These are phyloP conservation scores for Takashimella koratensis DNA, from an alignment of 1,284 basidiomycete species.

Conservation along the genomic window DNA sequence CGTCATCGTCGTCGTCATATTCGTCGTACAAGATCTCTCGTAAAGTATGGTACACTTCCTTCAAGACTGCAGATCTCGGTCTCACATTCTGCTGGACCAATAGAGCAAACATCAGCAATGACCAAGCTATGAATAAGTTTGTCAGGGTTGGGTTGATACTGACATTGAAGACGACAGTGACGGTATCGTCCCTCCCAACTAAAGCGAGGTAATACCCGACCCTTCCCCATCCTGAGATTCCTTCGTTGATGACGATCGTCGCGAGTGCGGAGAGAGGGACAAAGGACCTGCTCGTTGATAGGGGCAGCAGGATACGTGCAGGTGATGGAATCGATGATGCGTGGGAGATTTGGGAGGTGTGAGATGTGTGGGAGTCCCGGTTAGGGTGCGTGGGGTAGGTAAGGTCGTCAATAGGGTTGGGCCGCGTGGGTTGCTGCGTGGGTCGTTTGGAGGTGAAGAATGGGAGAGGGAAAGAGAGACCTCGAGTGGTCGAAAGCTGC, in stretches of 20 bases:
- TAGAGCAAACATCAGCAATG: no score
- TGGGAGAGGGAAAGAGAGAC: constrained; percentile 15
- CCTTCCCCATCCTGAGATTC: constrained; percentile 32
- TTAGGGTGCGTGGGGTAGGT: no score
- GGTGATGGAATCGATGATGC: not conserved
- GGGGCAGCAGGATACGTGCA: not conserved
- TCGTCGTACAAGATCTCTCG: constrained; percentile 35
- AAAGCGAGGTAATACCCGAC: constrained; percentile 38
- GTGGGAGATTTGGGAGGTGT: no score
- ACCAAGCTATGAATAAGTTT: no score
- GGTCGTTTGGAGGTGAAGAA: not conserved
- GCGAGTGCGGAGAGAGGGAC: constrained; percentile 31
- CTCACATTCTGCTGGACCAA: constrained; percentile 20
- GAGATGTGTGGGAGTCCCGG: no score
- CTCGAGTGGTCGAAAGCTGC: constrained; percentile 55
- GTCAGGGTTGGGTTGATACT: no score
- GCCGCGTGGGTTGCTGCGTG: no score
- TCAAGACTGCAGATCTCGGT: constrained; percentile 26
- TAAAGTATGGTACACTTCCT: constrained; percentile 35
- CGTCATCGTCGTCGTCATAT: constrained; percentile 14
- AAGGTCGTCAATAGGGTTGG: no score
- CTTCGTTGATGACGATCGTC: constrained; percentile 39
- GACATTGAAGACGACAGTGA: constrained; percentile 34
- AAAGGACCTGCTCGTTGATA: constrained; percentile 21
- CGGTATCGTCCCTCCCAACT: constrained; percentile 16